Evolutionary conservation across 768 basidiomycete species (phyloP).

Genomic region (Mycena haematopus): DNA sequence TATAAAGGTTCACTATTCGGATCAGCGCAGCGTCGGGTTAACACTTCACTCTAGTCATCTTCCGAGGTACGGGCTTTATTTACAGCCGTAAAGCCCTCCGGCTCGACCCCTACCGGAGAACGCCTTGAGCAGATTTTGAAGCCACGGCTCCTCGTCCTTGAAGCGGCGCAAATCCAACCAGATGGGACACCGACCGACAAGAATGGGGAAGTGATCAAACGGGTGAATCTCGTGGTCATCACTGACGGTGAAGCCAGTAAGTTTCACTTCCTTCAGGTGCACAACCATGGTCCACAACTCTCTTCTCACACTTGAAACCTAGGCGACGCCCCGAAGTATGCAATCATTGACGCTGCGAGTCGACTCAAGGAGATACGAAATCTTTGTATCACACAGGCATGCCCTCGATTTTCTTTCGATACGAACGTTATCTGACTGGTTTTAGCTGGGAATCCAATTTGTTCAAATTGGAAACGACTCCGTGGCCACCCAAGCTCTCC

Average conservation of each 20-base stretch:
- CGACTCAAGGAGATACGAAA: constrained; percentile 54
- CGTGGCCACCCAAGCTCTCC: constrained; percentile 49
- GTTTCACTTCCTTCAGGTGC: constrained; percentile 33
- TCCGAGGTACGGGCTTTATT: constrained; percentile 50
- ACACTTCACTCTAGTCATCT: constrained; percentile 39
- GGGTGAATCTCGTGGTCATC: constrained; percentile 63
- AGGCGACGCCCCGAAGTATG: constrained; percentile 60
- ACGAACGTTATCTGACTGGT: neutral
- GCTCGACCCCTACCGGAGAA: constrained; percentile 52
- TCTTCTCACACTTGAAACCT: neutral
- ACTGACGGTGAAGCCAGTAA: constrained; percentile 70
- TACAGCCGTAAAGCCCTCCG: constrained; percentile 47
- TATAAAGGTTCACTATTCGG: constrained; percentile 43
- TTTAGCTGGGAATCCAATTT: constrained; percentile 71
- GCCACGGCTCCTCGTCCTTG: constrained; percentile 36
- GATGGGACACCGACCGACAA: constrained; percentile 29
- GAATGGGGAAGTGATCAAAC: constrained; percentile 49
- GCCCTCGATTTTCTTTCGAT: neutral
- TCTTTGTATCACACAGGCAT: constrained; percentile 26
- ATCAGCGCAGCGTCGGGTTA: neutral
- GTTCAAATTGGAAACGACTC: constrained; percentile 67
- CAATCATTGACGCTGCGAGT: constrained; percentile 53
- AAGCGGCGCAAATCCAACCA: constrained; percentile 35
- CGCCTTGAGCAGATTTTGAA: constrained; percentile 42
- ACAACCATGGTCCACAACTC: too few relatives aligned